These are phyloP conservation scores for Aspergillus sergii DNA, from an alignment of 2,329 filamentous ascomycete species.

Conservation along the genomic window DNA sequence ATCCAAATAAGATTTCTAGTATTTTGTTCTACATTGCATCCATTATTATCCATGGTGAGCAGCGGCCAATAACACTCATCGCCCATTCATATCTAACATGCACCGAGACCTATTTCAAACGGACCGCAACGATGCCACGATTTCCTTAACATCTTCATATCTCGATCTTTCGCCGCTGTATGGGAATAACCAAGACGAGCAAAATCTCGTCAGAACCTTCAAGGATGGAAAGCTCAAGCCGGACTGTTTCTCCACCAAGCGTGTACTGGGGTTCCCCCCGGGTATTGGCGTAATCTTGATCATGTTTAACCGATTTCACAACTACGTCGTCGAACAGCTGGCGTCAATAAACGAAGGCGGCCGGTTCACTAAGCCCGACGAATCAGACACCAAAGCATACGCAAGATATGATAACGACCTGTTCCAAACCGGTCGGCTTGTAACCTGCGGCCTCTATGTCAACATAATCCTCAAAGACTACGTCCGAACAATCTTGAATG, in stretches of 20 bases:
- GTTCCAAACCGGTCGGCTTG: conserved; percentile 59
- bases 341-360: conserved; percentile 68
- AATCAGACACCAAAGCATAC: conserved; percentile 40
- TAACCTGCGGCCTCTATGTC: conserved; percentile 58
- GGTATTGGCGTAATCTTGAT: conserved; percentile 70
- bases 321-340: conserved; percentile 65
- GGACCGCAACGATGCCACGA: conserved; percentile 63
- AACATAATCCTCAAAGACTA: conserved; percentile 63
- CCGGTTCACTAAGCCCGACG: conserved; percentile 61
- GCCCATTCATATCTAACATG: conserved; percentile 19
- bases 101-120: conserved; percentile 65
- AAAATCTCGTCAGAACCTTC: conserved; percentile 64
- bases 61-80: too few species aligned
- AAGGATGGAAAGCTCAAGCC: conserved; percentile 70
- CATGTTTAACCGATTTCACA: conserved; percentile 71
- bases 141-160: conserved; percentile 71
- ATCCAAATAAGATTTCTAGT: conserved; percentile 72
- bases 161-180: conserved; percentile 74
- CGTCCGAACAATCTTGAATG: conserved; percentile 62
- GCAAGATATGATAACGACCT: conserved; percentile 44
- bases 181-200: conserved; percentile 66
- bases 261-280: conserved; percentile 67
- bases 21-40: conserved; percentile 75
- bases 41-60: conserved; percentile 61
- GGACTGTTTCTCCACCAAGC: conserved; percentile 68